A percentile compares a stretch with the other conserved stretches of the same genome.
phyloP scores from a whole-genome alignment of 2,329 filamentous ascomycete species.

The Elsinoe necatrix region DNA sequence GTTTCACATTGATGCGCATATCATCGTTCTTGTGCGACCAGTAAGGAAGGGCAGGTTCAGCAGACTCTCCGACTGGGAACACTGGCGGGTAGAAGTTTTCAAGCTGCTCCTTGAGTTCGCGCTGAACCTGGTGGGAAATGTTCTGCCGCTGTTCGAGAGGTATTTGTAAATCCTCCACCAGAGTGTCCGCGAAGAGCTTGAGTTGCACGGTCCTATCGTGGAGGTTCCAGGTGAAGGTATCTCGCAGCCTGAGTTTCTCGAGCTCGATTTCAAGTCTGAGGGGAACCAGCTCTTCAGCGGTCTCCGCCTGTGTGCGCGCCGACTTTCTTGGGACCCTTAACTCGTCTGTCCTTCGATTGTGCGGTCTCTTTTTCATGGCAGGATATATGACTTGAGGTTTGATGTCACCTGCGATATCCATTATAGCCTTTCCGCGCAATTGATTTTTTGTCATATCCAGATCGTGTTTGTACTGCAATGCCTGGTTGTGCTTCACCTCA shows the following conservation, averaged over 20 bases:
- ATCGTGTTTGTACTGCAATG: constrained; percentile 41
- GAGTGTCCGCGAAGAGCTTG: constrained; percentile 76
- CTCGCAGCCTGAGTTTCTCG: constrained; percentile 89
- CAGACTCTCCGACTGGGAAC: constrained; percentile 77
- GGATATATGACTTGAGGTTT: constrained; percentile 71
- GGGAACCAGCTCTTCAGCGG: constrained; percentile 83
- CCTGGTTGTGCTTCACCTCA: constrained; percentile 52
- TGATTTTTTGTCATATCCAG: constrained; percentile 59
- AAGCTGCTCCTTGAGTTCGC: constrained; percentile 84
- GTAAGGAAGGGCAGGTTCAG: constrained; percentile 85
- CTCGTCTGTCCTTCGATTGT: constrained; percentile 63
- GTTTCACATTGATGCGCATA: constrained; percentile 90
- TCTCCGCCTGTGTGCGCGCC: constrained; percentile 75
- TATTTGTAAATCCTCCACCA: constrained; percentile 78
- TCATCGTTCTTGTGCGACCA: constrained; percentile 97
- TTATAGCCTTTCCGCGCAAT: constrained; percentile 47
- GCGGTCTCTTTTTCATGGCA: constrained; percentile 63
- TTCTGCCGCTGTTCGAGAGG: constrained; percentile 60
- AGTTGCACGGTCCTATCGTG: constrained; percentile 76
- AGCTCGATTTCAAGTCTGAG: constrained; percentile 87
- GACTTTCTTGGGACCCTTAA: constrained; percentile 72
- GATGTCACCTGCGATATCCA: constrained; percentile 38
- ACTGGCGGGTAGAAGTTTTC: constrained; percentile 90
- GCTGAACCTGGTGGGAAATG: constrained; percentile 64
- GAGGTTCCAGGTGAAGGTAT: constrained; percentile 98